Conservation (phyloP, 352 stramenopile genomes). For the Pythium coloratum region DNA sequence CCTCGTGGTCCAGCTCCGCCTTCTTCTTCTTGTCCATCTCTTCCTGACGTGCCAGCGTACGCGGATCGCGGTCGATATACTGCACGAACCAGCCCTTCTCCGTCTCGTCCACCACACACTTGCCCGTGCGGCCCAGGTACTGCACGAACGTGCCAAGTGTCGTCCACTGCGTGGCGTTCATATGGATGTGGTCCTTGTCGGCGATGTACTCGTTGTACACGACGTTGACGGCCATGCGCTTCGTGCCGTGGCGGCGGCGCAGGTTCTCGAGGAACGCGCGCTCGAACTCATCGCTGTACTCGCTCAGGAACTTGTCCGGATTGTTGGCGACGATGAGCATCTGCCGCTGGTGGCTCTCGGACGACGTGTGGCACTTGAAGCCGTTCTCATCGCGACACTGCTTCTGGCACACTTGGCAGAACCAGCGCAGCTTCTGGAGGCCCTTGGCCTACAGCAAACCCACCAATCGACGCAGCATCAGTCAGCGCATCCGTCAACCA, state of each 20-base stretch:
- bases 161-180: slow-evolving; percentile 99
- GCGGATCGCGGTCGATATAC: slow-evolving; percentile 94
- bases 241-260: slow-evolving; percentile 93
- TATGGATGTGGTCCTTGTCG: slow-evolving; percentile 99
- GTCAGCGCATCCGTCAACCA: background rate
- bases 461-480: background rate
- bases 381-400: slow-evolving; percentile 99
- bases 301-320: slow-evolving; percentile 92
- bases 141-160: slow-evolving; percentile 97
- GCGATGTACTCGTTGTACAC: slow-evolving; percentile 99
- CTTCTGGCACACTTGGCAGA: slow-evolving; percentile 99
- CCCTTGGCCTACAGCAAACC: slow-evolving; percentile 82
- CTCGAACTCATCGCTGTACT: slow-evolving; percentile 95
- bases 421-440: slow-evolving; percentile 98
- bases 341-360: slow-evolving; percentile 97
- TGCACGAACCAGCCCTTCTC: slow-evolving; percentile 98
- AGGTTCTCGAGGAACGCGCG: slow-evolving; percentile 94
- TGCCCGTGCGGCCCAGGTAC: slow-evolving; percentile 97
- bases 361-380: slow-evolving; percentile 99
- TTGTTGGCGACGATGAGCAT: slow-evolving; percentile 98
- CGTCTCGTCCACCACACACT: slow-evolving; percentile 97
- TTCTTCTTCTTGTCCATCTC: slow-evolving; percentile 85
- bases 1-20: slow-evolving; percentile 90
- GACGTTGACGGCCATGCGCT: slow-evolving; percentile 95
- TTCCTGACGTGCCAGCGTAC: slow-evolving; percentile 88